Conservation (phyloP, 371 early-diverging fungal species). For the Synchytrium microbalum region DNA sequence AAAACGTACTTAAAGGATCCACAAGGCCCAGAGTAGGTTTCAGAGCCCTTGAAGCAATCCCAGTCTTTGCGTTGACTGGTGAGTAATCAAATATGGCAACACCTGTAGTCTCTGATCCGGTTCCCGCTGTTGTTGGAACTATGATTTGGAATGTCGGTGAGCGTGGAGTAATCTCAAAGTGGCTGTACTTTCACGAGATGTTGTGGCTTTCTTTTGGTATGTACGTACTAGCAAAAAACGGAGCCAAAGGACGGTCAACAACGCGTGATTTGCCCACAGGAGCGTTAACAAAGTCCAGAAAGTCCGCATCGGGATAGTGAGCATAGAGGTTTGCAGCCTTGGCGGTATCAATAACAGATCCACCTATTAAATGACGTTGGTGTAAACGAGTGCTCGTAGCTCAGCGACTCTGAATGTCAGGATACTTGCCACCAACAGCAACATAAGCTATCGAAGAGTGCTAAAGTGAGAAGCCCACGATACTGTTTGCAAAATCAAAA, state of each 20-base stretch:
- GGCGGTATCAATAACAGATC: slow-evolving; percentile 86
- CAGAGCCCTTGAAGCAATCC: slow-evolving; percentile 78
- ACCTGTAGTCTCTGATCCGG: slow-evolving; percentile 89
- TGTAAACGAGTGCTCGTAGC: no score
- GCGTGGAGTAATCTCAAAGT: not conserved
- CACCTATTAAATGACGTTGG: no score
- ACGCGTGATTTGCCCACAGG: slow-evolving; percentile 84
- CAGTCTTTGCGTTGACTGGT: slow-evolving; percentile 78
- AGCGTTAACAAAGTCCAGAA: slow-evolving; percentile 85
- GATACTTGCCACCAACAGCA: slow-evolving; percentile 94
- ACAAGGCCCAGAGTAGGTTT: slow-evolving; percentile 82
- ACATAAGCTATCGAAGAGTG: slow-evolving; percentile 58
- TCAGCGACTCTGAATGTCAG: no score
- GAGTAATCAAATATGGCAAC: slow-evolving; percentile 85
- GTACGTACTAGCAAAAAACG: slow-evolving; percentile 65
- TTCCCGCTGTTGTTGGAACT: slow-evolving; percentile 39
- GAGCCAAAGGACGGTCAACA: slow-evolving; percentile 61
- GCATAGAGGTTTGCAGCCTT: slow-evolving; percentile 86
- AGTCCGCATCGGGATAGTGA: slow-evolving; percentile 72
- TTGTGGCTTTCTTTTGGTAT: not conserved
- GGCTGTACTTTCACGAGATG: not conserved
- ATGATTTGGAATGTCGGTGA: not conserved
- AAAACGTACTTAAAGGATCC: slow-evolving; percentile 57
- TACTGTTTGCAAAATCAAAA: no score
- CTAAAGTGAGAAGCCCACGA: no score